Evolutionary conservation across 129 eudicot species (phyloP), one percentile per base, ranked within the genome.

Genomic region (Saussurea involucrata): DNA sequence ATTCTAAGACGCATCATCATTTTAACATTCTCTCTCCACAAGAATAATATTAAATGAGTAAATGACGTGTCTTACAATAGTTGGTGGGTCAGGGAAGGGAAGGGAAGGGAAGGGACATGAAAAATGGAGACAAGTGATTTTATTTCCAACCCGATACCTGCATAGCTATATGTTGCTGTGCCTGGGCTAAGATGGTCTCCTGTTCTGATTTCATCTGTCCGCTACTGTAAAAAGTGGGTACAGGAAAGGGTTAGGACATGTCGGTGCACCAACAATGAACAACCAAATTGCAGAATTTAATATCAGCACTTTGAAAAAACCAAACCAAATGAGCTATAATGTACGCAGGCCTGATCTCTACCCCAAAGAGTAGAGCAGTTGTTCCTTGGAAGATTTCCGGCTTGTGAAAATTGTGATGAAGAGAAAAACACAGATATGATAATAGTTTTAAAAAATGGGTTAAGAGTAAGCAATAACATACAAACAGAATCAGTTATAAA

Each of bases 161-260:
- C 84, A 92, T 81, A 33, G 93, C 97, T 78, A 92, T 88, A 82
- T 92, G 97, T 60, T 92, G 96, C 65, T 88, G 96, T 10, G 97
- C 97, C 77, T 92, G 97, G 57, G 93, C 96, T 74, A 92, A 70
- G 42, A 90, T 82, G 72, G 74, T 78, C 42, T 86, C 96, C 78
- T 92, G 98, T 66, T 92, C 98, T 21, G 92, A 57, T 78, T 86
- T 92, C 82, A 85, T 86, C 71, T 90, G 98, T 37, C 92, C 96
- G 34, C 86, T 90, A 83, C 95, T 89, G 86, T 65, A 82, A 74
- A 40, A 76, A n/a, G 28, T 15, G 36, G 63, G 32, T 77, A 8
- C 18, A 66, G 25, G n/a, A 68, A 68, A 25, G 64, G 49, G 57
- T 46, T 31, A 20, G 42, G 22, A 49, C 46, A 71, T 32, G 57